Evolutionary conservation across 2,329 filamentous ascomycete genomes (phyloP).

Genomic region (Aspergillus latus): DNA sequence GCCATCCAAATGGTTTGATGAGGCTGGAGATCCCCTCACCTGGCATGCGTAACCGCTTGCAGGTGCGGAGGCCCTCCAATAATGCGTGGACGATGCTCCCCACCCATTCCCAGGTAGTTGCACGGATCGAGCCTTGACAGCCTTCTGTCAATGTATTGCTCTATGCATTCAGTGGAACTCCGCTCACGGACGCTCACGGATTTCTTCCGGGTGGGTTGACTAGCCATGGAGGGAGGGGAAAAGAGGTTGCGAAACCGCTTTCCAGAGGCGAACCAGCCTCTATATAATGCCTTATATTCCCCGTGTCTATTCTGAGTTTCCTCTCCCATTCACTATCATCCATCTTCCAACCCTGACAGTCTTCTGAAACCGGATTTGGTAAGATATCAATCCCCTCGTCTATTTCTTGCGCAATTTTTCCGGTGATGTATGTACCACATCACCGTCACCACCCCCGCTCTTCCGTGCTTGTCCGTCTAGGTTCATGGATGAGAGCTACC

Average conservation of each 20-base stretch:
- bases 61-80: neutral
- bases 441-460: conserved; percentile 1
- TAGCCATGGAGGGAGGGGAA: conserved; percentile 5
- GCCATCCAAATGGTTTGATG: no score
- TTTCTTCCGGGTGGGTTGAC: neutral
- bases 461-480: conserved; percentile 5
- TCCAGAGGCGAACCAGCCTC: conserved; percentile 2
- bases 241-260: conserved; percentile 7
- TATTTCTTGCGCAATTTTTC: neutral
- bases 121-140: neutral
- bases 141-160: neutral
- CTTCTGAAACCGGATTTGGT: conserved; percentile 11
- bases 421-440: conserved; percentile 4
- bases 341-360: neutral
- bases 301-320: neutral
- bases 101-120: conserved; percentile 1
- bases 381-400: conserved; percentile 1
- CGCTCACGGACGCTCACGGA: conserved; percentile 5
- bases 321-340: conserved; percentile 9
- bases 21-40: no score
- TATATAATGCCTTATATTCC: conserved; percentile 24
- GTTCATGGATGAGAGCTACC: neutral
- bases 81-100: neutral
- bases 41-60: no score
- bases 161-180: conserved; percentile 2